These are phyloP conservation scores for Verticillium dahliae DNA, from an alignment of 2,329 filamentous ascomycete genomes.

Conservation along the genomic window DNA sequence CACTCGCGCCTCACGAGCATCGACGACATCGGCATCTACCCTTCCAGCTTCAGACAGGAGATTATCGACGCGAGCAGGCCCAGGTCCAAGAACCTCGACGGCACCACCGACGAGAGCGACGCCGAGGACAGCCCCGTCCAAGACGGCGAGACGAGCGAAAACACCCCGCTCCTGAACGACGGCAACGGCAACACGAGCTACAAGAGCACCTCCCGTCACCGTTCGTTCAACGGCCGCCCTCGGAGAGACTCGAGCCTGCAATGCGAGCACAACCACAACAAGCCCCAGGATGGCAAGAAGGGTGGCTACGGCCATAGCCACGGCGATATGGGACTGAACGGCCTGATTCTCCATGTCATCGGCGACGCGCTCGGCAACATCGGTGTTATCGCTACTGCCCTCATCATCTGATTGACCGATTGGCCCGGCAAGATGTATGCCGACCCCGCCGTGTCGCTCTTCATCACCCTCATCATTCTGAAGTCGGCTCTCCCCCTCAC, in stretches of 20 bases:
- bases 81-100: conserved; percentile 33
- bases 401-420: conserved; percentile 86
- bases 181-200: neutral
- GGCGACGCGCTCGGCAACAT: conserved; percentile 83
- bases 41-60: conserved; percentile 82
- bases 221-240: conserved; percentile 16
- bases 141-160: conserved; percentile 35
- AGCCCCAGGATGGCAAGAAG: conserved; percentile 57
- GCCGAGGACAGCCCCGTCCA: conserved; percentile 41
- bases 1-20: conserved; percentile 58
- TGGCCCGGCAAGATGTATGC: conserved; percentile 80
- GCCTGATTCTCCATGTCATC: conserved; percentile 69
- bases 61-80: conserved; percentile 79
- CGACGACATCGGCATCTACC: conserved; percentile 76
- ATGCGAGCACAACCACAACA: conserved; percentile 69
- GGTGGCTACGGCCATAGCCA: conserved; percentile 72
- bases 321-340: conserved; percentile 91
- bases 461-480: conserved; percentile 80
- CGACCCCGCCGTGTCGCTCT: conserved; percentile 84
- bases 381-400: conserved; percentile 74
- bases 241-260: conserved; percentile 43
- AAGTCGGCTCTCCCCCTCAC: conserved; percentile 73
- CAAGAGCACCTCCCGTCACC: neutral
- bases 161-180: conserved; percentile 40
- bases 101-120: conserved; percentile 47